Evolutionary conservation across 345 rosid species (phyloP).

Genomic region (thale cress (Arabidopsis thaliana)): DNA sequence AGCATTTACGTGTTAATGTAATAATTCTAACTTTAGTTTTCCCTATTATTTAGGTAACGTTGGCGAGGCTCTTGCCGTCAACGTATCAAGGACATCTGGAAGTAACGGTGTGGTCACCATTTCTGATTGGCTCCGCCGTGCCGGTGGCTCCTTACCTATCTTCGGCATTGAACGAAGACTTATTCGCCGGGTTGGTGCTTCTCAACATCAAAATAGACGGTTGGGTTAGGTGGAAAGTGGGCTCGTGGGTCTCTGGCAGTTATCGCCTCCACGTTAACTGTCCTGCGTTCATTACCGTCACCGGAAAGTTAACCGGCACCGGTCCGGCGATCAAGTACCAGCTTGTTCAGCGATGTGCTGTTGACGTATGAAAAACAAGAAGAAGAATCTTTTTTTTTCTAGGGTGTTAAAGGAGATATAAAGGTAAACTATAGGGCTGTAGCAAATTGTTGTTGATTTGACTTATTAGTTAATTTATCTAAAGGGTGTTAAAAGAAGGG

Average conservation of each 20-base stretch:
- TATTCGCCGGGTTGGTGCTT: constrained; percentile 59
- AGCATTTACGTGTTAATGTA: not conserved
- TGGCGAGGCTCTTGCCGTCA: constrained; percentile 54
- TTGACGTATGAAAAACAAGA: constrained; percentile 52
- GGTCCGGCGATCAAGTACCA: constrained; percentile 56
- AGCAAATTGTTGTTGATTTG: constrained; percentile 7
- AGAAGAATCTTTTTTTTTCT: not conserved
- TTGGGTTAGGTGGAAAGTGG: constrained; percentile 70
- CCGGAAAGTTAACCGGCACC: constrained; percentile 33
- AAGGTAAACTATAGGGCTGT: constrained; percentile 4
- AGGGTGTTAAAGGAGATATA: not conserved
- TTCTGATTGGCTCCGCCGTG: constrained; percentile 53
- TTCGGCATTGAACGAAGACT: constrained; percentile 56
- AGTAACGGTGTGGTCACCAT: constrained; percentile 70
- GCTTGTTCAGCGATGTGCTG: constrained; percentile 57
- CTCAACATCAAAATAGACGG: constrained; percentile 64
- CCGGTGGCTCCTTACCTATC: constrained; percentile 57
- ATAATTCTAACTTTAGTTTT: not conserved
- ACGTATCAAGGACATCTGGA: constrained; percentile 75
- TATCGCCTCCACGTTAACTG: constrained; percentile 67
- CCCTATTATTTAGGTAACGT: constrained; percentile 47
- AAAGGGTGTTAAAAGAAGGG: not conserved
- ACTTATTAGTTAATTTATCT: not conserved
- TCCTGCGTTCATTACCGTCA: constrained; percentile 55
- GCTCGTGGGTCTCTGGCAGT: constrained; percentile 71